Base-by-base conservation (phyloP, 768 basidiomycete species). In the Termitomyces titanicus region DNA sequence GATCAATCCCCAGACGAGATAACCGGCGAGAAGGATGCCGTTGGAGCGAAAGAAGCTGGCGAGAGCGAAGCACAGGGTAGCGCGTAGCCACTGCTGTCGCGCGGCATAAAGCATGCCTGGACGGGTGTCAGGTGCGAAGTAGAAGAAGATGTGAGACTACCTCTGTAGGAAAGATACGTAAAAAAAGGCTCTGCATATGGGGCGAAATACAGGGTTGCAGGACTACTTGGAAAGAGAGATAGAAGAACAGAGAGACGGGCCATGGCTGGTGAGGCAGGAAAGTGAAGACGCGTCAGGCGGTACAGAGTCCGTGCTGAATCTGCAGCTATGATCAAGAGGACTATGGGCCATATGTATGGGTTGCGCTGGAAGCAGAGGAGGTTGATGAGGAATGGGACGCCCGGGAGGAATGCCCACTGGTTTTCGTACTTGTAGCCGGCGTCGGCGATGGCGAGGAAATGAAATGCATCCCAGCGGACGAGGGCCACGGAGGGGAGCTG, bases 381-480 rank as follows among this genome's bases (percentile, higher is more conserved):
- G 2, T 79, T 74, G 69, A 92, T 78, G 47, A 89, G 47, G 11
- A 72, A 63, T 3, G 90, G 80, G 24, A 82, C 69, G 5, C 81
- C 91, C 2, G 92, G 89, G 58, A 93, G 80, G 69, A 93, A 98
- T 0, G 96, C 96, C 80, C 89, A 90, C 60, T 91, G 78, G 62
- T 96, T 81, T 66, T 98, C 96, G 66, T 83, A 84, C 27, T 70
- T 61, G 60, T 81, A 81, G 45, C 75, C 80, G 11, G 79, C 56
- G 25, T 74, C 63, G 0, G 92, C 90, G 51, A 92, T 82, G 62
- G 80, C 78, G 6, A 74, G 61, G 68, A 94, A 98, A 70, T 97
- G 88, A 60, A 98, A 79, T 2, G 77, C 77, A 65, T 98, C 96
- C 97, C 96, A 99, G 61, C 94, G 83, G 10, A 94, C 73, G 84